These are phyloP conservation scores for Stenogyne calaminthoides DNA, from an alignment of 305 asterid genomes.

Conservation along the genomic window DNA sequence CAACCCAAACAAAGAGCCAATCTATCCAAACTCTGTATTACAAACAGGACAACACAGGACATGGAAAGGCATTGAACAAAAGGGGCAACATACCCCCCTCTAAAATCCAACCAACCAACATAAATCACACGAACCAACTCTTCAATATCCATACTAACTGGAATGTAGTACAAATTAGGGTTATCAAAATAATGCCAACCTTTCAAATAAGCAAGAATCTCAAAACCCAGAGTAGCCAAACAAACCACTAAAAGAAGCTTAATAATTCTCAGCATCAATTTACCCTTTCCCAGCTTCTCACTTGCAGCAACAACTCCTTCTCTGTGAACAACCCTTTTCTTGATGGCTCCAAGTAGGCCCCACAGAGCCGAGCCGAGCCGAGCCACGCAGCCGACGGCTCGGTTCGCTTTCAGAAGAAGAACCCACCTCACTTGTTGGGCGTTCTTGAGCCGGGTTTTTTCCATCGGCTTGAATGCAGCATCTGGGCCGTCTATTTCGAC, in stretches of 20 bases:
- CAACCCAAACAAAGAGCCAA: constrained; percentile 61
- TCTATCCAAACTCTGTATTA: constrained; percentile 66
- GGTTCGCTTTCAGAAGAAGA: constrained; percentile 58
- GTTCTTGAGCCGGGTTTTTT: constrained; percentile 58
- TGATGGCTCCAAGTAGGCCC: constrained; percentile 47
- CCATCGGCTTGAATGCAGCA: constrained; percentile 64
- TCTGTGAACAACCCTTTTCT: constrained; percentile 47
- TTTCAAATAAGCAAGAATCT: constrained; percentile 50
- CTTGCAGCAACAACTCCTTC: constrained; percentile 57
- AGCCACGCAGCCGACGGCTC: constrained; percentile 62
- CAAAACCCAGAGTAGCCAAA: constrained; percentile 47
- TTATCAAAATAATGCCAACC: constrained; percentile 57
- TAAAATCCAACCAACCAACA: constrained; percentile 58
- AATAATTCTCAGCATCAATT: constrained; percentile 45
- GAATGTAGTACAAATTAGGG: constrained; percentile 43
- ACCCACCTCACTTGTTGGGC: constrained; percentile 69
- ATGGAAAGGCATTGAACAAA: constrained; percentile 47
- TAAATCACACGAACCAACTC: constrained; percentile 44
- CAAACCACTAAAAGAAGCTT: constrained; percentile 40
- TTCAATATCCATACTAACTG: constrained; percentile 40
- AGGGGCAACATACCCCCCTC: constrained; percentile 52
- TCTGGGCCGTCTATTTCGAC: constrained; percentile 72
- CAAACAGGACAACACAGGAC: constrained; percentile 57
- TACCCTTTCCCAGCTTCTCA: constrained; percentile 62
- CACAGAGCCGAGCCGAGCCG: constrained; percentile 50